These are phyloP conservation scores for Ascochyta pisi DNA, from an alignment of 2,329 filamentous ascomycete species.

Conservation along the genomic window DNA sequence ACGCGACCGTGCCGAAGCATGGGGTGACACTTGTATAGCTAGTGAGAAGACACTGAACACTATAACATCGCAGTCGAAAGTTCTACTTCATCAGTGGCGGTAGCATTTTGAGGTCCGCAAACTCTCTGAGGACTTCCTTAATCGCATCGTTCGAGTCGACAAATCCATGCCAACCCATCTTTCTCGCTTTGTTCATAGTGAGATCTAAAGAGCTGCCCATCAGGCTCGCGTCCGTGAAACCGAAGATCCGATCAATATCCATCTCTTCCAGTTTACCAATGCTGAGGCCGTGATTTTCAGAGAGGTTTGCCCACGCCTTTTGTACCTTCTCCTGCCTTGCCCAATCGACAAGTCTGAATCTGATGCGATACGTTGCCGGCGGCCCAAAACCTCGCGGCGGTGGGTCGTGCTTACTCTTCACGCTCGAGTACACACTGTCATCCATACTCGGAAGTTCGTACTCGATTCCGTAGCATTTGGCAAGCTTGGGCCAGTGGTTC, in stretches of 20 bases:
- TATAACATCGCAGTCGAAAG: not conserved
- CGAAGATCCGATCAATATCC: conserved; percentile 56
- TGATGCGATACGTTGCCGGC: conserved; percentile 46
- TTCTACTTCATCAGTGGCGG: conserved; percentile 31
- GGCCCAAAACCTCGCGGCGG: conserved; percentile 53
- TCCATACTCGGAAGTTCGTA: conserved; percentile 43
- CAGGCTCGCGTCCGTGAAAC: conserved; percentile 54
- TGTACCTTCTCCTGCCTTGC: conserved; percentile 53
- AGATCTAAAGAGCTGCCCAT: conserved; percentile 37
- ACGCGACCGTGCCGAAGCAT: too few relatives aligned
- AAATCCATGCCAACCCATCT: conserved; percentile 56
- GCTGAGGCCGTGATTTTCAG: conserved; percentile 50
- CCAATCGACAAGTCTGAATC: conserved; percentile 57
- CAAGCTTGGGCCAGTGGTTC: conserved; percentile 57
- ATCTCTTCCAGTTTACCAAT: conserved; percentile 50
- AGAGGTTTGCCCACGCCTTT: conserved; percentile 56
- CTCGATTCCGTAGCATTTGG: conserved; percentile 53
- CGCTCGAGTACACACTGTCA: conserved; percentile 15
- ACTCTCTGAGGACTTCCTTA: conserved; percentile 51
- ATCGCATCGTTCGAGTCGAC: conserved; percentile 56
- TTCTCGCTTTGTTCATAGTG: conserved; percentile 55
- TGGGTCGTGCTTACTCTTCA: conserved; percentile 36
- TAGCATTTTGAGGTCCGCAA: conserved; percentile 54
- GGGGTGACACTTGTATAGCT: too few relatives aligned
- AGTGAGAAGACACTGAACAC: too few relatives aligned